These are phyloP conservation scores for Penicillium turbatum DNA, from an alignment of 495 filamentous ascomycete species.

Conservation along the genomic window DNA sequence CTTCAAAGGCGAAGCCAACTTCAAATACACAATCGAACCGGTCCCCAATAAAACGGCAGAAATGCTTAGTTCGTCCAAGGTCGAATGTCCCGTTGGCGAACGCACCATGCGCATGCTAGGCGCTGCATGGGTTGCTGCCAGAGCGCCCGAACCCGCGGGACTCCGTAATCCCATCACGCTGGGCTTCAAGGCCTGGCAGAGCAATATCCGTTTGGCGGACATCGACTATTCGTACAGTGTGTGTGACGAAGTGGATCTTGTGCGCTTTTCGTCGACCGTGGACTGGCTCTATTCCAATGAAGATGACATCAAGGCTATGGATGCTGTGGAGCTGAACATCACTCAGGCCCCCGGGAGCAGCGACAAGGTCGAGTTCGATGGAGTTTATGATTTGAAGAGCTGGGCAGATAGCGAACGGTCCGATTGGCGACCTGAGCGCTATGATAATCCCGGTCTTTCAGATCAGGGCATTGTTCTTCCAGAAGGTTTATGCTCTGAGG, in stretches of 20 bases:
- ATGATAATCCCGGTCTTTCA: background rate
- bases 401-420: background rate
- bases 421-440: background rate
- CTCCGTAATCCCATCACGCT: background rate
- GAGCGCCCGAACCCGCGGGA: background rate
- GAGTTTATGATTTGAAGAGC: constrained; percentile 1
- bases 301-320: background rate
- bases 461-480: background rate
- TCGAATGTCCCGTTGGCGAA: constrained; percentile 1
- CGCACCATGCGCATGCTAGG: constrained; percentile 3
- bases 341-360: background rate
- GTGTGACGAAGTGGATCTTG: background rate
- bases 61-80: background rate
- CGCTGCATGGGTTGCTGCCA: constrained; percentile 4
- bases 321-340: constrained; percentile 1
- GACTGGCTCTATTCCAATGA: background rate
- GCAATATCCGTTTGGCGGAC: background rate
- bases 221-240: constrained; percentile 7
- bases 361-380: background rate
- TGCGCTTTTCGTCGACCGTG: background rate
- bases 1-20: constrained; percentile 1
- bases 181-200: constrained; percentile 4
- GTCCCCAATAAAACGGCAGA: background rate
- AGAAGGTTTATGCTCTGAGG: background rate
- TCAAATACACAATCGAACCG: background rate